A percentile compares a stretch with the other conserved stretches of the same genome.
Evolutionary conservation across 768 basidiomycete genomes (phyloP).

Genomic region (Holtermanniella nyarrowii): DNA sequence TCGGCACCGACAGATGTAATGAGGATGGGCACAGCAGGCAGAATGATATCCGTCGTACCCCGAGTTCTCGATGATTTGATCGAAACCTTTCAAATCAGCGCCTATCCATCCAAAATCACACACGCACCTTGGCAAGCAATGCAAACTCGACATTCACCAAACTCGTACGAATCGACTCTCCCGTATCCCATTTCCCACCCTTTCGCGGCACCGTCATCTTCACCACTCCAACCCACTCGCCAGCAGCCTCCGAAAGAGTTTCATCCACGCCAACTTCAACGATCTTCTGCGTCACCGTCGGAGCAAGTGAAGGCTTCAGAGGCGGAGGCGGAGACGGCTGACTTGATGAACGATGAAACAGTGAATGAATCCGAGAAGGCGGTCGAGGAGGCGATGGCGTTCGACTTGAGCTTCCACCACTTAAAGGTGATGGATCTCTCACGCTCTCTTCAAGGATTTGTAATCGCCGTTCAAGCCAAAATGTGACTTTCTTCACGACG

Average conservation of each 20-base stretch:
- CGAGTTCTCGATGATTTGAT: conserved; percentile 10
- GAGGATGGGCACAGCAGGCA: conserved; percentile 16
- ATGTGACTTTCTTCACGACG: conserved; percentile 13
- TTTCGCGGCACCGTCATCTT: conserved; percentile 13
- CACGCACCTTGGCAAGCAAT: conserved; percentile 8
- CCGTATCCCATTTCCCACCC: conserved; percentile 26
- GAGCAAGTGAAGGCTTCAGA: neutral
- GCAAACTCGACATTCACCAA: conserved; percentile 15
- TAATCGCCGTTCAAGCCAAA: conserved; percentile 17
- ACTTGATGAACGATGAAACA: conserved; percentile 10
- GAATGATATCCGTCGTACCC: conserved; percentile 7
- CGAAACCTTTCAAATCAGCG: neutral
- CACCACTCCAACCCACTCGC: conserved; percentile 13
- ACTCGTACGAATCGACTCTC: conserved; percentile 21
- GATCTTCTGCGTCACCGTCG: conserved; percentile 9
- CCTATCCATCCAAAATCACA: neutral
- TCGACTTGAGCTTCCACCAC: neutral
- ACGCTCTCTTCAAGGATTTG: conserved; percentile 10
- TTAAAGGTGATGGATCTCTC: neutral
- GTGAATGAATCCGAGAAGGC: conserved; percentile 1
- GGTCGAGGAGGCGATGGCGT: conserved; percentile 4
- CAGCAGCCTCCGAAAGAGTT: conserved; percentile 8
- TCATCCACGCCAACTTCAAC: conserved; percentile 10
- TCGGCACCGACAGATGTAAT: conserved; percentile 9
- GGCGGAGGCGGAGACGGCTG: conserved; percentile 7